phyloP scores from a whole-genome alignment of 176 grass and related monocot species.

The Musa itinerans region DNA sequence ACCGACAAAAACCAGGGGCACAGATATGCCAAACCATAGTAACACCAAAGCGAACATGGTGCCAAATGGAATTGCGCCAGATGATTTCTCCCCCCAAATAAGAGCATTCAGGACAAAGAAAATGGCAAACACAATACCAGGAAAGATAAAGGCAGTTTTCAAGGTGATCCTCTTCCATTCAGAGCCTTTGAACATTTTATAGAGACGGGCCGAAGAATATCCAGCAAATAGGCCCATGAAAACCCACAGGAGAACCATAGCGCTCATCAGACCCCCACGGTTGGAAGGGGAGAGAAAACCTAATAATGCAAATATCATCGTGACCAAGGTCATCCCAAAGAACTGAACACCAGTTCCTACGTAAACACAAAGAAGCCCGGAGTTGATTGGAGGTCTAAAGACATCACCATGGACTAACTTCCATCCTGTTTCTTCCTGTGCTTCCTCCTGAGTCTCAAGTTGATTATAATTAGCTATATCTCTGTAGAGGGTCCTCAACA shows the following conservation, averaged over 20 bases:
- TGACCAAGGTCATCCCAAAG: slow-evolving; percentile 68
- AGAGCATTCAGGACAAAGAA: slow-evolving; percentile 72
- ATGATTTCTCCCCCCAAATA: slow-evolving; percentile 79
- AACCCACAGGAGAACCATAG: slow-evolving; percentile 75
- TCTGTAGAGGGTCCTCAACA: slow-evolving; percentile 78
- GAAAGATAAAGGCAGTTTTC: slow-evolving; percentile 78
- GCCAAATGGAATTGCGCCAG: slow-evolving; percentile 72
- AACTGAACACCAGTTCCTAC: slow-evolving; percentile 77
- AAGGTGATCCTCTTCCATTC: slow-evolving; percentile 78
- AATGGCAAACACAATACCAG: slow-evolving; percentile 54
- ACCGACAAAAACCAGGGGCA: slow-evolving; percentile 67
- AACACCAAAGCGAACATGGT: slow-evolving; percentile 71
- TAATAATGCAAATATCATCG: slow-evolving; percentile 68
- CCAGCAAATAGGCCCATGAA: slow-evolving; percentile 72
- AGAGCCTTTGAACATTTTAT: slow-evolving; percentile 77
- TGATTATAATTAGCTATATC: slow-evolving; percentile 75
- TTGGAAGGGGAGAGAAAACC: slow-evolving; percentile 78
- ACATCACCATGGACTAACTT: slow-evolving; percentile 71
- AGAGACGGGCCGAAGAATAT: slow-evolving; percentile 69
- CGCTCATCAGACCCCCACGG: slow-evolving; percentile 60
- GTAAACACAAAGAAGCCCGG: slow-evolving; percentile 66
- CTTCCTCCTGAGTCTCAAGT: slow-evolving; percentile 61
- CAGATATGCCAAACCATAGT: slow-evolving; percentile 73
- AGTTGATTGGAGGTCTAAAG: slow-evolving; percentile 63
- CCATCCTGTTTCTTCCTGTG: slow-evolving; percentile 81